A percentile compares a stretch with the other conserved stretches of the same genome.
Evolutionary conservation across 140 eudicot genomes (phyloP).

Genomic region (Stevia rebaudiana): DNA sequence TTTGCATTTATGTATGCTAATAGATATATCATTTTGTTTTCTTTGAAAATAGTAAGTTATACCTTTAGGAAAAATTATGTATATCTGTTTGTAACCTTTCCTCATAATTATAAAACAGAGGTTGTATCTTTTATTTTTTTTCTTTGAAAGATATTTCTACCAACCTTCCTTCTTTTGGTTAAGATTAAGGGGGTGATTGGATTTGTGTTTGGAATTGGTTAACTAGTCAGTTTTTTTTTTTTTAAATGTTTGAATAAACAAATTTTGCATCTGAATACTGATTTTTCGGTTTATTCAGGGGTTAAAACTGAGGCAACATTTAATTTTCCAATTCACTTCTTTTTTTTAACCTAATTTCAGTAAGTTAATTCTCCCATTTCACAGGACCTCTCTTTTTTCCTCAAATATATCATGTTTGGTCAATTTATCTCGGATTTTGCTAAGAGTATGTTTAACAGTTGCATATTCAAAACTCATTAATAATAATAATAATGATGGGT

Average conservation of each 20-base stretch:
- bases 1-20: neutral
- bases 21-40: neutral
- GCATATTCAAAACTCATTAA: neutral
- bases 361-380: neutral
- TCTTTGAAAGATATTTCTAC: no score
- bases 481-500: neutral
- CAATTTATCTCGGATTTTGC: neutral
- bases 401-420: neutral
- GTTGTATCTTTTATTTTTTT: neutral
- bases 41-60: neutral
- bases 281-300: neutral
- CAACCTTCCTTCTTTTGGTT: neutral
- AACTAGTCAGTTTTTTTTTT: no score
- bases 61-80: neutral
- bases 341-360: neutral
- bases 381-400: neutral
- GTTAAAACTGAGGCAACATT: neutral
- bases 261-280: neutral
- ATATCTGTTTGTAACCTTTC: neutral
- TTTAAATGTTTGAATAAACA: neutral
- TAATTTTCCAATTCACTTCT: neutral
- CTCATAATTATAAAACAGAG: neutral
- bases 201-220: no score
- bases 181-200: neutral
- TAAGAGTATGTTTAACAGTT: neutral